Conservation (phyloP, 805 yeast species). For the Candida parachauliodes region DNA sequence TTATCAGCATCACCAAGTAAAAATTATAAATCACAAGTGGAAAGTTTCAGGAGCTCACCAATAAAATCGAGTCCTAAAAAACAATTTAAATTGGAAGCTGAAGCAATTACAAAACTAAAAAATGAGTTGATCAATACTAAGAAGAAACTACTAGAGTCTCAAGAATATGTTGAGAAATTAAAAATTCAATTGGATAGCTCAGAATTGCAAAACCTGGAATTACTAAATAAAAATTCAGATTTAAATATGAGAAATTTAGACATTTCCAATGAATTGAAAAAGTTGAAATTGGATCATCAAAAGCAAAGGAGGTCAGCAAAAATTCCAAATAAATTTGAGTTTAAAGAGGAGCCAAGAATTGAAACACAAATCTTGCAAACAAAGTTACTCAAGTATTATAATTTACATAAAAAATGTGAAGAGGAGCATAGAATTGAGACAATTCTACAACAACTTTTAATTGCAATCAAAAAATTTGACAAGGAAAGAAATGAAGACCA, state of each 20-base stretch:
- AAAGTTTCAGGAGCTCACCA: conserved; percentile 1
- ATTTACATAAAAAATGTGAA: conserved; percentile 1
- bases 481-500: no score
- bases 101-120: background rate
- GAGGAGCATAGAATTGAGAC: background rate
- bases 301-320: background rate
- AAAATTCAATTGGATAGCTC: no score
- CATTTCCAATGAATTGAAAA: no score
- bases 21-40: conserved; percentile 2
- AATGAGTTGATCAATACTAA: background rate
- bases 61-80: conserved; percentile 1
- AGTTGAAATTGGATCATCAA: background rate
- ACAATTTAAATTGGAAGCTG: background rate
- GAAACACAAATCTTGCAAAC: background rate
- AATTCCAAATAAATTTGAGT: no score
- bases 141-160: no score
- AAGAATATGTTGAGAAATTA: no score
- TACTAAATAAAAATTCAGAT: no score
- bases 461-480: no score
- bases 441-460: no score
- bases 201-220: no score
- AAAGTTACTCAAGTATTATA: conserved; percentile 4
- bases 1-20: conserved; percentile 1
- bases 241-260: no score
- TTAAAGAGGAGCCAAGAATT: no score